Base-by-base conservation (phyloP, 1,284 basidiomycete species). In the Xerocomus minutiporus region DNA sequence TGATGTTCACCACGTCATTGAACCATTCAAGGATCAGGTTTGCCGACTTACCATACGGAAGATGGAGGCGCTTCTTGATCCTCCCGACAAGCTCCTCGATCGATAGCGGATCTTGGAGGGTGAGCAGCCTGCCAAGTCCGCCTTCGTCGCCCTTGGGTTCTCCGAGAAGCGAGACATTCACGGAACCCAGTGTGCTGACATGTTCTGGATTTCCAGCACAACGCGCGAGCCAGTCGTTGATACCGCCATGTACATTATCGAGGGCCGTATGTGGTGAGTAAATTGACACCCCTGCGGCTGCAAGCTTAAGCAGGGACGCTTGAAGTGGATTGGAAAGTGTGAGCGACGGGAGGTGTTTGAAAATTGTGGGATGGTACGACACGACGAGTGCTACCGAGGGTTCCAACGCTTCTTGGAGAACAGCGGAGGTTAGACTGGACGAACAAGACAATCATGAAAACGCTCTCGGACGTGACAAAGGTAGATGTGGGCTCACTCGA, bases 341-440 rank as follows among this genome's bases (percentile, higher is more conserved):
- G 54, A 98, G 56, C 26, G 89, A 83, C 50, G 88, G 80, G 55
- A 96, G 75, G 3, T 84, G 86, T 35, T 80, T 79, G 76, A 97
- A 97, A 62, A 98, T 91, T 35, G 91, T 82, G 4, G 93, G 90
- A 67, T 96, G 93, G 72, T 97, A 98, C 15, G 92, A 77, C 26
- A 98, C 76, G 50, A 96, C 85, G 51, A 82, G 80, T 46, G 81
- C 81, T 40, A 79, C 79, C 39, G 80, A 76, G 2, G 80, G 75
- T 2, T 76, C 66, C 13, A 93, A 72, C 0, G 91, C 88, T 74
- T 94, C 92, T 46, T 81, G 75, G 50, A 85, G 76, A 23, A 96
- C 92, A 12, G 82, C 77, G 1, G 88, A 76, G 0, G 92, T 95
- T 23, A 95, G 71, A 66, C 91, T 93, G 64, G 26, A 60, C 36